Conservation (phyloP, 164 flowering plant genomes). For the Magnolia changhungtana region DNA sequence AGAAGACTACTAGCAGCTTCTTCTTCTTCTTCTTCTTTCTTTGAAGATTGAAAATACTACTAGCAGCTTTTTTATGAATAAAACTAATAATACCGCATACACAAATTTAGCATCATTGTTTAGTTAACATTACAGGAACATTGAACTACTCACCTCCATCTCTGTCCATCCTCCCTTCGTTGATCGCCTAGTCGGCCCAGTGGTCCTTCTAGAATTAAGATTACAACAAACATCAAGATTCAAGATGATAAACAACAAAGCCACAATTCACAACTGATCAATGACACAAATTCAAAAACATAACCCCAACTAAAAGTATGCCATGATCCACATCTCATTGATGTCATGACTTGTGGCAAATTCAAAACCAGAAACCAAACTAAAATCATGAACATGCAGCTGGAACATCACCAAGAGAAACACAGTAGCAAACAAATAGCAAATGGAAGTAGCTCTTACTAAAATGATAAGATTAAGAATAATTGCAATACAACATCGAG, state of each 20-base stretch:
- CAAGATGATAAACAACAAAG: background rate
- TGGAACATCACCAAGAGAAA: background rate
- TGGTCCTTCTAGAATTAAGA: conserved; percentile 29
- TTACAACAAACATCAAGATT: background rate
- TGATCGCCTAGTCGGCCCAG: conserved; percentile 50
- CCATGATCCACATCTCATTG: too few relatives aligned
- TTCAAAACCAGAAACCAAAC: background rate
- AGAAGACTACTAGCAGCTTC: background rate
- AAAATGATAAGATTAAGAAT: background rate
- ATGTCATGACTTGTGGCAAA: too few relatives aligned
- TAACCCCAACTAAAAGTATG: too few relatives aligned
- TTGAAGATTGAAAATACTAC: background rate
- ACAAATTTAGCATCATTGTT: background rate
- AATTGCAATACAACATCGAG: background rate
- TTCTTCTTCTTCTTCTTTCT: background rate
- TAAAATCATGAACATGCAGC: background rate
- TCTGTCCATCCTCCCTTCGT: conserved; percentile 64
- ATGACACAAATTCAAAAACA: background rate
- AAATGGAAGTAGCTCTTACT: background rate
- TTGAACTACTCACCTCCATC: conserved; percentile 39
- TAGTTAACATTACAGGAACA: background rate
- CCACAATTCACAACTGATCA: background rate
- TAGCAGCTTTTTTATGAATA: background rate
- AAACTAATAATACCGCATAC: background rate
- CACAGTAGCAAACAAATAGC: background rate